Percentiles rank a stretch among this genome's conserved stretches.
These are phyloP conservation scores for Chrysoporthe cubensis DNA, from an alignment of 2,329 filamentous ascomycete genomes.

Conservation along the genomic window DNA sequence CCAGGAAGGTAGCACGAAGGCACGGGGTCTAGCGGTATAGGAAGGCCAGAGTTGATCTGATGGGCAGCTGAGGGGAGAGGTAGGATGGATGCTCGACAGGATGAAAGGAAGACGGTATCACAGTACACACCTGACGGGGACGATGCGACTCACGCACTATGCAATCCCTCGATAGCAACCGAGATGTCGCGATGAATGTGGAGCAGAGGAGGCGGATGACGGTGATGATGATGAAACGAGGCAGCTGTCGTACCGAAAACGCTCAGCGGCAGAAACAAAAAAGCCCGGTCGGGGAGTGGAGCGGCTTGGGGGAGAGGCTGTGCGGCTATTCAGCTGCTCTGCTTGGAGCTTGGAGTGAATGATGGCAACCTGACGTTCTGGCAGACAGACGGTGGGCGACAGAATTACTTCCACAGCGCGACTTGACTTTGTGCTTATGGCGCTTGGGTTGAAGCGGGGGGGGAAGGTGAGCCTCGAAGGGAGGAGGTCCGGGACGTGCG, in stretches of 20 bases:
- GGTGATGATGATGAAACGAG: conserved; percentile 1
- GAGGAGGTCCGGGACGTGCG: neutral
- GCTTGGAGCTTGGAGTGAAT: neutral
- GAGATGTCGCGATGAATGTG: neutral
- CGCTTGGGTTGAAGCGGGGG: neutral
- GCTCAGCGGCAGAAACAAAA: neutral
- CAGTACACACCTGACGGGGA: neutral
- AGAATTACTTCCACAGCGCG: neutral
- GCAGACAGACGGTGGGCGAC: neutral
- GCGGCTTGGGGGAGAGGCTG: neutral
- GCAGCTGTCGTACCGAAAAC: conserved; percentile 1
- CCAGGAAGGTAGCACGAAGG: conserved; percentile 3
- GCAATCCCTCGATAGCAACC: neutral
- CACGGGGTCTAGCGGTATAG: conserved; percentile 2
- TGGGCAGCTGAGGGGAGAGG: neutral
- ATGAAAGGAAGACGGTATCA: neutral
- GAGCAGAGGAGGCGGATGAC: neutral
- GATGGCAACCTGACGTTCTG: neutral
- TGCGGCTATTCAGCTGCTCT: neutral
- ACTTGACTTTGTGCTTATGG: neutral
- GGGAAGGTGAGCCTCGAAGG: conserved; percentile 2
- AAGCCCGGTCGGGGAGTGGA: neutral
- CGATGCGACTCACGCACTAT: neutral
- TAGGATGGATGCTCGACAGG: neutral
- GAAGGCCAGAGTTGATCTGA: neutral